A percentile compares a stretch with the other conserved stretches of the same genome.
These are phyloP conservation scores for Thelonectria blattea DNA, from an alignment of 2,329 filamentous ascomycete species.

Conservation along the genomic window DNA sequence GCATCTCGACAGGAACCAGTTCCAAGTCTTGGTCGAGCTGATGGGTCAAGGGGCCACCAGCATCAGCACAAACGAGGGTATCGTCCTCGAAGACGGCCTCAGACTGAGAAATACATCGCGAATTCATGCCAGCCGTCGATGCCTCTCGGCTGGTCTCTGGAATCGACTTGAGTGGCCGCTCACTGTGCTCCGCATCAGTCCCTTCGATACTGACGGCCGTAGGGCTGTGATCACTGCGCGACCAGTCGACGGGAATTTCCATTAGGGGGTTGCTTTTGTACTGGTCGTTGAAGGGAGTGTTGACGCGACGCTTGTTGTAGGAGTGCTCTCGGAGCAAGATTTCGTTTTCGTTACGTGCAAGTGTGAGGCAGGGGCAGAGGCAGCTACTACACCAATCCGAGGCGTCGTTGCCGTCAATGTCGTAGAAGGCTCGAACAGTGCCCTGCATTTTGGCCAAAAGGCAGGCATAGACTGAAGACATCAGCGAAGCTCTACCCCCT, in stretches of 20 bases:
- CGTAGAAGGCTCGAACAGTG: slow-evolving; percentile 42
- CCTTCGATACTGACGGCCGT: slow-evolving; percentile 1
- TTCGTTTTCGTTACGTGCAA: slow-evolving; percentile 42
- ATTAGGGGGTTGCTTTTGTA: slow-evolving; percentile 36
- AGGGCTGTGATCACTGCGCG: slow-evolving; percentile 10
- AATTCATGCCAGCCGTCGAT: not conserved
- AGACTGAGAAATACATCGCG: slow-evolving; percentile 10
- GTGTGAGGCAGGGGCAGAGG: slow-evolving; percentile 37
- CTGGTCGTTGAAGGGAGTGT: slow-evolving; percentile 14
- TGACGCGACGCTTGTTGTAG: slow-evolving; percentile 7
- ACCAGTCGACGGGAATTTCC: slow-evolving; percentile 21
- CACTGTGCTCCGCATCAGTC: not conserved
- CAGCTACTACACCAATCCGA: slow-evolving; percentile 38
- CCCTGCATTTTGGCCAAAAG: slow-evolving; percentile 40
- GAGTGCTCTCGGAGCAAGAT: slow-evolving; percentile 40
- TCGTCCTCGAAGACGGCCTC: slow-evolving; percentile 17
- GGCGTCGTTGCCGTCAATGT: slow-evolving; percentile 36
- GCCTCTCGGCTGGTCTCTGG: slow-evolving; percentile 26
- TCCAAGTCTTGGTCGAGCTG: slow-evolving; percentile 21
- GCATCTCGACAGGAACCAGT: not conserved
- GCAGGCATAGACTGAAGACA: slow-evolving; percentile 40
- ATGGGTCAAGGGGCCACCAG: slow-evolving; percentile 17
- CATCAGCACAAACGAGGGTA: slow-evolving; percentile 18
- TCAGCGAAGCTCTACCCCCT: slow-evolving; percentile 21
- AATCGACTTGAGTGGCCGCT: slow-evolving; percentile 24